Evolutionary conservation across 331 rosid genomes (phyloP).

Genomic region (Arachis monticola): DNA sequence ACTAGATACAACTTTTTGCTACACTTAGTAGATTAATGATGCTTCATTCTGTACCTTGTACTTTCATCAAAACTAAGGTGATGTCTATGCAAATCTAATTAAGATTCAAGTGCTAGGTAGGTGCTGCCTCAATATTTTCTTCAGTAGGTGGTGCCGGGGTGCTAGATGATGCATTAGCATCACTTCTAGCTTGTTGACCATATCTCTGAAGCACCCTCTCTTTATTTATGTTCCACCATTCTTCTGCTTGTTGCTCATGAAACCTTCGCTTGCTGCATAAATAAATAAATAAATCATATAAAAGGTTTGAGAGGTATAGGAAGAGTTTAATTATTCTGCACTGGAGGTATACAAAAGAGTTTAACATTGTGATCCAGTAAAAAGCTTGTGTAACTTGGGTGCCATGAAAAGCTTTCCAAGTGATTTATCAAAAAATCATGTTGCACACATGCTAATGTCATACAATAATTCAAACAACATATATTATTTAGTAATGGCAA

Average conservation of each 20-base stretch:
- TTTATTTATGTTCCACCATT: slow-evolving; percentile 89
- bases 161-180: slow-evolving; percentile 30
- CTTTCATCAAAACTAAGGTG: slow-evolving; percentile 30
- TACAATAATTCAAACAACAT: too few relatives aligned
- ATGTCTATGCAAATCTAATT: slow-evolving; percentile 30
- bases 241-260: slow-evolving; percentile 73
- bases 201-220: slow-evolving; percentile 67
- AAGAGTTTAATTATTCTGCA: background rate
- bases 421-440: too few relatives aligned
- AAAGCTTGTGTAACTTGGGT: too few relatives aligned
- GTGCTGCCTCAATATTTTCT: slow-evolving; percentile 48
- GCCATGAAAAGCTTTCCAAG: too few relatives aligned
- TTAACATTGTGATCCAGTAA: too few relatives aligned
- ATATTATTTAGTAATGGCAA: too few relatives aligned
- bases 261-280: slow-evolving; percentile 69
- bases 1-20: slow-evolving; percentile 31
- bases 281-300: background rate
- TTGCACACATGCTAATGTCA: too few relatives aligned
- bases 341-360: too few relatives aligned
- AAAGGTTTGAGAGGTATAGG: background rate
- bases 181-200: slow-evolving; percentile 36
- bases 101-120: slow-evolving; percentile 41
- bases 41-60: background rate
- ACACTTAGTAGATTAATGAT: slow-evolving; percentile 33
- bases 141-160: slow-evolving; percentile 31